Base-by-base conservation (phyloP, 495 filamentous ascomycete species). In the Ramalina peruviana region DNA sequence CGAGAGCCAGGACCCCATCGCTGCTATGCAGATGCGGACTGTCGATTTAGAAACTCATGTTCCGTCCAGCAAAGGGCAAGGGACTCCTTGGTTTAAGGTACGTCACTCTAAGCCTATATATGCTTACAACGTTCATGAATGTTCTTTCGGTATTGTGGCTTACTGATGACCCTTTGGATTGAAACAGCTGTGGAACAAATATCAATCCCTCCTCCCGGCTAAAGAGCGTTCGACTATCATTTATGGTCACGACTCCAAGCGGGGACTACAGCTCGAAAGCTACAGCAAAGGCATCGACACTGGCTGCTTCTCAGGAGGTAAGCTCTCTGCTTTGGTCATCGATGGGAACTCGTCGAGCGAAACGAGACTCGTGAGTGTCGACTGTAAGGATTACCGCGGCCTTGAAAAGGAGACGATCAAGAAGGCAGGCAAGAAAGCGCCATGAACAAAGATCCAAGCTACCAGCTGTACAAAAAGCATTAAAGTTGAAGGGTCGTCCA, bases 21-120 rank as follows among this genome's bases (percentile, higher is more conserved):
- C 78, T 40, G 81, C 83, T 13, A 96, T 97, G 88, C 89, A 84
- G 57, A 94, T 98, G 88, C 79, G 86, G 43, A 86, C 78, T 3
- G 79, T 96, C 40, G 74, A 82, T 60, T 55, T 74, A 36, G 62
- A 77, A 19, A 78, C 76, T 3, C 72, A 76, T 44, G 65, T 83
- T 5, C 83, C 83, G 3, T 78, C 76, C 50, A 68, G 74, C 17
- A 62, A 59, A 40, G 67, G 67, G 40, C 65, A 76, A 3, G 83
- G 82, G 27, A 72, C 67, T 36, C 74, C 72, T 5, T 93, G 86
- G 86, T 70, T 73, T 46, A 78, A 81, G 63, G 76, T 81, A 57
- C 67, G 71, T 70, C 17, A 19, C 30, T n/a, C 11, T 42, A 6
- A 4, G 13, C 5, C 36, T 26, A 33, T 1, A 37, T 21, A 10